Conservation (phyloP, 768 basidiomycete species). For the Lepiota venenata region DNA sequence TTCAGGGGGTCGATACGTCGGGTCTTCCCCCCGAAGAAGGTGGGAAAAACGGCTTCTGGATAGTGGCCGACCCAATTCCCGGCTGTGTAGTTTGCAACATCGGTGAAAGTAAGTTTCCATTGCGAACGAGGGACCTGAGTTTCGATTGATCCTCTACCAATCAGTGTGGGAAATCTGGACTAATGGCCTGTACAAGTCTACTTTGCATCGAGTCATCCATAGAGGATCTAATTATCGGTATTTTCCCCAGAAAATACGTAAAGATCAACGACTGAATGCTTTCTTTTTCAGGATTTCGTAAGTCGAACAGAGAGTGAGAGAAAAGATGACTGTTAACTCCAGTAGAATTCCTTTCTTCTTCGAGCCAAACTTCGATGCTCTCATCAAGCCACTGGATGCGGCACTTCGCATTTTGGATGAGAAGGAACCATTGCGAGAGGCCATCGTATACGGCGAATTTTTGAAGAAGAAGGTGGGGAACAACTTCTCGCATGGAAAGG, state of each 20-base stretch:
- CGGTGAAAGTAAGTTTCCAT: conserved; percentile 70
- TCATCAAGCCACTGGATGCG: conserved; percentile 61
- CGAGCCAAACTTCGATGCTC: conserved; percentile 82
- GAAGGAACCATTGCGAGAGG: conserved; percentile 22
- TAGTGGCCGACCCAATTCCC: conserved; percentile 79
- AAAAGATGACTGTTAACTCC: background rate
- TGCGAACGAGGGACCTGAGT: background rate
- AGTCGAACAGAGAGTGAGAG: conserved; percentile 22
- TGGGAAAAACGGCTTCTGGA: conserved; percentile 65
- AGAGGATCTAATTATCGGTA: conserved; percentile 65
- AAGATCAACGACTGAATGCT: background rate
- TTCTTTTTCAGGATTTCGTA: conserved; percentile 61
- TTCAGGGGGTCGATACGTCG: conserved; percentile 22
- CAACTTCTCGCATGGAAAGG: conserved; percentile 58
- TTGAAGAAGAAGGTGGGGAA: conserved; percentile 65
- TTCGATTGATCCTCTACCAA: background rate
- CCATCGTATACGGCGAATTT: conserved; percentile 78
- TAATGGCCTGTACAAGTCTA: conserved; percentile 79
- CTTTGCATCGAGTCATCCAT: conserved; percentile 89
- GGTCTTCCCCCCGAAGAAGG: conserved; percentile 51
- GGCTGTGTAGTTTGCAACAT: conserved; percentile 90
- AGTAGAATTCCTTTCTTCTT: conserved; percentile 88
- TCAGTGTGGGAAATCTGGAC: conserved; percentile 94
- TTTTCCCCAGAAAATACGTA: conserved; percentile 12
- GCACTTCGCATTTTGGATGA: conserved; percentile 40